Conservation (phyloP, 495 filamentous ascomycete genomes). For the Penicillium chermesinum region DNA sequence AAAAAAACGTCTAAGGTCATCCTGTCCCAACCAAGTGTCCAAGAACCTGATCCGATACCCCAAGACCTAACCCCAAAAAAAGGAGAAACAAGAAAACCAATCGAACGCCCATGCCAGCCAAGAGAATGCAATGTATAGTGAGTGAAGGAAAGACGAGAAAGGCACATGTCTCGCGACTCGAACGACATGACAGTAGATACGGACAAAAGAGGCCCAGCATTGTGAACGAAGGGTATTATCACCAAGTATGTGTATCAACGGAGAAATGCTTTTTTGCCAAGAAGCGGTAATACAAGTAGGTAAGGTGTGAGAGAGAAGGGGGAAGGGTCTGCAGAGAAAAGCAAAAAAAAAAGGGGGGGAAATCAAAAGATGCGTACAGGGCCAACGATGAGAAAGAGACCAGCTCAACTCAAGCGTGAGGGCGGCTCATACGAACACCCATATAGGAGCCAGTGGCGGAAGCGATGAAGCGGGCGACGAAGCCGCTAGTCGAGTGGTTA, state of each 20-base stretch:
- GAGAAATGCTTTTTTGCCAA: conserved; percentile 15
- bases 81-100: not conserved
- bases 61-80: not conserved
- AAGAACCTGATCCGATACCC: not conserved
- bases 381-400: conserved; percentile 13
- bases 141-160: conserved; percentile 2
- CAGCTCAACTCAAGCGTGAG: conserved; percentile 28
- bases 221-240: conserved; percentile 20
- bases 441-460: conserved; percentile 43
- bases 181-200: not conserved
- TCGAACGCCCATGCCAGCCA: conserved; percentile 11
- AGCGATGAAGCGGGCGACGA: conserved; percentile 43
- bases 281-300: conserved; percentile 9
- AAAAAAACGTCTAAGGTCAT: not conserved
- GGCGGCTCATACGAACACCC: conserved; percentile 33
- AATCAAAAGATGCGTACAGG: not conserved
- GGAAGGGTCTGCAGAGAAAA: not conserved
- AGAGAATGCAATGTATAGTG: conserved; percentile 10
- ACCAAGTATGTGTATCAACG: conserved; percentile 18
- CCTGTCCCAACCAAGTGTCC: not conserved
- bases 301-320: not conserved
- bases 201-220: not conserved
- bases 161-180: conserved; percentile 1
- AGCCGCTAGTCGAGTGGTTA: conserved; percentile 19
- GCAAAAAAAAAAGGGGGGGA: conserved; percentile 1